These are phyloP conservation scores for Oryza glumipatula DNA, from an alignment of 176 grass and related monocot species.

Conservation along the genomic window DNA sequence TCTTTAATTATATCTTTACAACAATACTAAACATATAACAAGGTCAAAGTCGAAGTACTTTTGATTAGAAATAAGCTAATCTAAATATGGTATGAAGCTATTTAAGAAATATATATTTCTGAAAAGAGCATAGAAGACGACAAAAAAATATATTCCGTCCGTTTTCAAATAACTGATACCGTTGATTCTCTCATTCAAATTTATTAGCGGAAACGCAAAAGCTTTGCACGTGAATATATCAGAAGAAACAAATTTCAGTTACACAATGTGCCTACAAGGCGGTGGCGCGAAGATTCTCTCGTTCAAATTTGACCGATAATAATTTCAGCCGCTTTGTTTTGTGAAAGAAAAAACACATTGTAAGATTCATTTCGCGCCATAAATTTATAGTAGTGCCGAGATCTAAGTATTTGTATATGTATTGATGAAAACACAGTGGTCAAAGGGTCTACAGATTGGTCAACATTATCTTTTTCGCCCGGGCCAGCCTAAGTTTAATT, in stretches of 20 bases:
- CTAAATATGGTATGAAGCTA: not conserved
- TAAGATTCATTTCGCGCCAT: not conserved
- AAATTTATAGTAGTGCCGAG: not conserved
- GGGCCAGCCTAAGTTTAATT: no score
- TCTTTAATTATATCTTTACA: not conserved
- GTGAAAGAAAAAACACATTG: not conserved
- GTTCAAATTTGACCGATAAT: not conserved
- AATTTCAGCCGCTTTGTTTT: not conserved
- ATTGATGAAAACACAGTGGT: not conserved
- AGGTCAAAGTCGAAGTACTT: not conserved
- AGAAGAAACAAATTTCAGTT: not conserved
- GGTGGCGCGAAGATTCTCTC: not conserved
- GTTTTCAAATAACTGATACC: not conserved
- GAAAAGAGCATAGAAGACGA: not conserved
- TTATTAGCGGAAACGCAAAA: not conserved
- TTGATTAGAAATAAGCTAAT: not conserved
- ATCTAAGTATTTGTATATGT: not conserved
- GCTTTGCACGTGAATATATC: not conserved
- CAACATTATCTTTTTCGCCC: not conserved
- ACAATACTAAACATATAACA: not conserved
- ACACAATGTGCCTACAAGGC: not conserved
- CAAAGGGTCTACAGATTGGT: not conserved
- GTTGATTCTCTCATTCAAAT: not conserved
- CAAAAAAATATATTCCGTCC: not conserved
- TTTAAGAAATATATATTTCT: not conserved